These are phyloP conservation scores for Conoideocrella luteorostrata DNA, from an alignment of 2,329 filamentous ascomycete species.

Conservation along the genomic window DNA sequence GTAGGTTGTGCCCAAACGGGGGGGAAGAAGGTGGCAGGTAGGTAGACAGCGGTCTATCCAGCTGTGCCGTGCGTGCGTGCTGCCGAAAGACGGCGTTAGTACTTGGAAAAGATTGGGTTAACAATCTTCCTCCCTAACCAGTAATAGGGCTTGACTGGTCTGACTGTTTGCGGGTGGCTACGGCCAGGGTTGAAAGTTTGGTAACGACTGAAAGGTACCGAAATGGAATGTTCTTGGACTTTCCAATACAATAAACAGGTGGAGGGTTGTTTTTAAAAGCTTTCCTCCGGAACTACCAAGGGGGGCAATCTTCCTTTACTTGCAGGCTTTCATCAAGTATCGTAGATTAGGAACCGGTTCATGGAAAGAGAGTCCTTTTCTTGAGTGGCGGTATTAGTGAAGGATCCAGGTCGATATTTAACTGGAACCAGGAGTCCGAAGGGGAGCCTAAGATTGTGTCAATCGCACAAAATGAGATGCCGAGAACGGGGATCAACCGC, in stretches of 20 bases:
- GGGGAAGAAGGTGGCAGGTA: not conserved
- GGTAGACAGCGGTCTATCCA: not conserved
- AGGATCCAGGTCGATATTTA: constrained; percentile 14
- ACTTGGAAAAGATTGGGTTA: constrained; percentile 5
- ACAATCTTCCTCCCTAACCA: constrained; percentile 1
- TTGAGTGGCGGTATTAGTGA: constrained; percentile 4
- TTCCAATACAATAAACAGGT: constrained; percentile 6
- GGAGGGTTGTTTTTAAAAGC: constrained; percentile 1
- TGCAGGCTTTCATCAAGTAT: not conserved
- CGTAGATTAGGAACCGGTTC: not conserved
- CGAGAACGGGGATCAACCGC: constrained; percentile 5
- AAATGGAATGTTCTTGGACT: constrained; percentile 5
- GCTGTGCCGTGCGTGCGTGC: constrained; percentile 1
- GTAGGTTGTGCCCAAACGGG: not conserved
- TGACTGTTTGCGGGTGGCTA: constrained; percentile 10
- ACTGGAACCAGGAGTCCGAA: constrained; percentile 5
- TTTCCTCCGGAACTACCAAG: too few species aligned
- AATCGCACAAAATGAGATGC: constrained; percentile 11
- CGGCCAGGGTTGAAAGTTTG: constrained; percentile 8
- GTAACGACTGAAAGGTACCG: constrained; percentile 4
- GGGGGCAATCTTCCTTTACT: too few species aligned
- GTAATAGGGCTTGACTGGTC: constrained; percentile 3
- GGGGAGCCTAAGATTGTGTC: constrained; percentile 1
- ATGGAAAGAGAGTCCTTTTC: not conserved
- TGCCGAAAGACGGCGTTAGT: constrained; percentile 1